Percentiles rank a stretch among this genome's conserved stretches.
These are phyloP conservation scores for Exsudoporus frostii DNA, from an alignment of 768 basidiomycete species.

Conservation along the genomic window DNA sequence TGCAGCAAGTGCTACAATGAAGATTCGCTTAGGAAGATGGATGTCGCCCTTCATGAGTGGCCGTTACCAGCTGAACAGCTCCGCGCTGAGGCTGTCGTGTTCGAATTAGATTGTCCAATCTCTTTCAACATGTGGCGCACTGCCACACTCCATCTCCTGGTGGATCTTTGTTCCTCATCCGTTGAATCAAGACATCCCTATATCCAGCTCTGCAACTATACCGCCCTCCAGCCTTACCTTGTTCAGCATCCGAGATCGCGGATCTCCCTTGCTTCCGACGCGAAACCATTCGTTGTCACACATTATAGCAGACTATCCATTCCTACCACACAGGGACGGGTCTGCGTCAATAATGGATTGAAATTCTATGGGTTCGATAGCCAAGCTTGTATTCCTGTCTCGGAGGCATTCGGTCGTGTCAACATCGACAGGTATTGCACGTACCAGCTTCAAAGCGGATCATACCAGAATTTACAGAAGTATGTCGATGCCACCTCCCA, in stretches of 20 bases:
- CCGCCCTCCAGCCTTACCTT: neutral
- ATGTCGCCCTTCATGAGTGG: constrained; percentile 43
- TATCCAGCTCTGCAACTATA: constrained; percentile 3
- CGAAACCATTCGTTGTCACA: constrained; percentile 28
- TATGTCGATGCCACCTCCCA: constrained; percentile 36
- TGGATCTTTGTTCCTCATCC: constrained; percentile 29
- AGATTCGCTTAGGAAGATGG: constrained; percentile 19
- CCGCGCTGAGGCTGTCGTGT: constrained; percentile 33
- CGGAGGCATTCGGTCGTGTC: constrained; percentile 7
- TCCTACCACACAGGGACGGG: constrained; percentile 11
- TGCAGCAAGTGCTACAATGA: constrained; percentile 32
- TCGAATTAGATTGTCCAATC: constrained; percentile 39
- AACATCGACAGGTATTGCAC: constrained; percentile 27
- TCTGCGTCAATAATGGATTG: constrained; percentile 33
- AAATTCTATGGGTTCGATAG: constrained; percentile 29
- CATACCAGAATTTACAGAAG: constrained; percentile 36
- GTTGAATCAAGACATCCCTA: too few relatives aligned
- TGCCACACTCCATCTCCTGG: constrained; percentile 26
- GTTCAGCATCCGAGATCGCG: constrained; percentile 14
- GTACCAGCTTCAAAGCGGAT: constrained; percentile 27
- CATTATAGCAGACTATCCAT: neutral
- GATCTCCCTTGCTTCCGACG: constrained; percentile 36
- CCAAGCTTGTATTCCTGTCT: constrained; percentile 4
- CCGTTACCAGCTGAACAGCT: constrained; percentile 35
- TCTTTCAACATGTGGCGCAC: constrained; percentile 38